Percentiles rank a stretch among this genome's conserved stretches.
Conservation (phyloP, 2,329 filamentous ascomycete genomes). For the Pseudogymnoascus sp. region DNA sequence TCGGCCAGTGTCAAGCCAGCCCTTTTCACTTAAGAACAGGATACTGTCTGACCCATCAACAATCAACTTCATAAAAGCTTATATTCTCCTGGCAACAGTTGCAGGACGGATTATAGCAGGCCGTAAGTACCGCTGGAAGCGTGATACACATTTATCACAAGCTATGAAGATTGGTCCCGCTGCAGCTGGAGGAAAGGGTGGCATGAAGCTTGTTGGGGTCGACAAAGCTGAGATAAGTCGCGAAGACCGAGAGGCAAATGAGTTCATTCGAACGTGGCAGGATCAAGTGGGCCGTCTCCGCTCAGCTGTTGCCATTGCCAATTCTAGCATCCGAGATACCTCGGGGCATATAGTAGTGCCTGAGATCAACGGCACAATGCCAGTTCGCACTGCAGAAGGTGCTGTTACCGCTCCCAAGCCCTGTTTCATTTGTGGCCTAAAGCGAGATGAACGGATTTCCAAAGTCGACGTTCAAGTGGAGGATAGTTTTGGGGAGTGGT, state of each 20-base stretch:
- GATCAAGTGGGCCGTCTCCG: constrained; percentile 67
- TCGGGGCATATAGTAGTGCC: constrained; percentile 44
- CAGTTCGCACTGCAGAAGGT: constrained; percentile 58
- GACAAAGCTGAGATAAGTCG: constrained; percentile 75
- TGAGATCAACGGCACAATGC: constrained; percentile 62
- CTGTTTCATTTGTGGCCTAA: constrained; percentile 81
- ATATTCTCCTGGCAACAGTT: constrained; percentile 55
- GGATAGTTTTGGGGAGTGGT: constrained; percentile 95
- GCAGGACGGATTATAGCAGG: constrained; percentile 77
- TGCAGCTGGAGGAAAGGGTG: constrained; percentile 63
- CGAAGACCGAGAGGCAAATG: constrained; percentile 77
- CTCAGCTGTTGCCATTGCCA: constrained; percentile 60
- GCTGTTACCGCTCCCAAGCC: constrained; percentile 64
- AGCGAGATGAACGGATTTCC: constrained; percentile 71
- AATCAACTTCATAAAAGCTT: constrained; percentile 54
- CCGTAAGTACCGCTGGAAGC: constrained; percentile 80
- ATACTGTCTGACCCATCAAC: constrained; percentile 56
- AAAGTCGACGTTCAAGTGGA: constrained; percentile 63
- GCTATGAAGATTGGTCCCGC: constrained; percentile 78
- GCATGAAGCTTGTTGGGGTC: constrained; percentile 86
- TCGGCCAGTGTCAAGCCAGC: constrained; percentile 52
- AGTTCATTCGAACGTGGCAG: constrained; percentile 68
- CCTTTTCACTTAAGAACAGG: constrained; percentile 49
- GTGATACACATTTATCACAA: constrained; percentile 75
- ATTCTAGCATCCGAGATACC: constrained; percentile 32